phyloP scores from a whole-genome alignment of 257 asterid genomes.

The Linderniella brevidens region DNA sequence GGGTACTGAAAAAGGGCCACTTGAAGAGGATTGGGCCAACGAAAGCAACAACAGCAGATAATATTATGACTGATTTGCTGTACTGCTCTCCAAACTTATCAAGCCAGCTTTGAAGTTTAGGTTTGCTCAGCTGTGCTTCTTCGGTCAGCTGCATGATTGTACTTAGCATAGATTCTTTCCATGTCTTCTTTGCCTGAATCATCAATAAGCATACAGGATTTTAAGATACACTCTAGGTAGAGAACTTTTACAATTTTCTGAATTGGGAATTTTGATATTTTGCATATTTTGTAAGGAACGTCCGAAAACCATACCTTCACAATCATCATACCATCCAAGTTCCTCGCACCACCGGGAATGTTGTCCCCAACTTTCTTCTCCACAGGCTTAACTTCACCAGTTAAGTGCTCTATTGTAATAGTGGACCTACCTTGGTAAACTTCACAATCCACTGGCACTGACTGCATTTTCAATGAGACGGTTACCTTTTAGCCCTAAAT shows the following conservation, averaged over 20 bases:
- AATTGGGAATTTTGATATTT: too few relatives aligned
- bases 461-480: slow-evolving; percentile 26
- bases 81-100: slow-evolving; percentile 90
- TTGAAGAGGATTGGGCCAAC: slow-evolving; percentile 84
- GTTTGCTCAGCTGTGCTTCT: slow-evolving; percentile 97
- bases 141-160: slow-evolving; percentile 88
- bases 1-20: slow-evolving; percentile 82
- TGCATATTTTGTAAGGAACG: too few relatives aligned
- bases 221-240: background rate
- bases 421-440: slow-evolving; percentile 88
- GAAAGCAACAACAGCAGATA: slow-evolving; percentile 62
- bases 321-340: slow-evolving; percentile 93
- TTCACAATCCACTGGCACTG: slow-evolving; percentile 96
- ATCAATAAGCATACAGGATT: slow-evolving; percentile 10
- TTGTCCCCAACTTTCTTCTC: slow-evolving; percentile 68
- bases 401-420: slow-evolving; percentile 84
- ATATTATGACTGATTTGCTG: slow-evolving; percentile 69
- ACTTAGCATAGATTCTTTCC: slow-evolving; percentile 90
- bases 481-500: too few relatives aligned
- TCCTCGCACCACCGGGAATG: slow-evolving; percentile 98
- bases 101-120: slow-evolving; percentile 95
- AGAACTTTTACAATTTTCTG: too few relatives aligned
- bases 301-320: slow-evolving; percentile 45
- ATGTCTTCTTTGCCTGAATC: slow-evolving; percentile 73
- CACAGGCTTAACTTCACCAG: slow-evolving; percentile 88